phyloP scores from a whole-genome alignment of 2,329 filamentous ascomycete genomes.

The Cladobotryum mycophilum region DNA sequence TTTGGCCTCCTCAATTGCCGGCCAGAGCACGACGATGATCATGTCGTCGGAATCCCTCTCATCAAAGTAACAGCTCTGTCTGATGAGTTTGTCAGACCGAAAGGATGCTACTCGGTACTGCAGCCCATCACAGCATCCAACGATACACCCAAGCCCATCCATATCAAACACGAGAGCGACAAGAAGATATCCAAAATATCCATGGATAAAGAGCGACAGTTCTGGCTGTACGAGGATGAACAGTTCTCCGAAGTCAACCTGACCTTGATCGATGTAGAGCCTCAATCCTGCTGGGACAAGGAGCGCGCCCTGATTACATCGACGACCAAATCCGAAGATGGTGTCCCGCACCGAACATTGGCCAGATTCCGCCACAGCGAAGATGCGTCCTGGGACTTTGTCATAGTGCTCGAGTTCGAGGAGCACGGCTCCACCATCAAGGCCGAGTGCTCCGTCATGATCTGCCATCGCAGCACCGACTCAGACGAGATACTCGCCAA shows the following conservation, averaged over 20 bases:
- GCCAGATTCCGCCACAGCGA: not conserved
- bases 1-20: constrained; percentile 10
- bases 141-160: not conserved
- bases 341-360: not conserved
- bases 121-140: not conserved
- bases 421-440: not conserved
- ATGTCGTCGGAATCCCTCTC: constrained; percentile 7
- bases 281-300: constrained; percentile 5
- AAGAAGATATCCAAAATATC: not conserved
- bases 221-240: constrained; percentile 1
- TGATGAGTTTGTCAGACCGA: constrained; percentile 6
- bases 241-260: constrained; percentile 1
- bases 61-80: not conserved
- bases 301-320: not conserved
- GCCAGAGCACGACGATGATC: not conserved
- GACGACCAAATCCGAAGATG: not conserved
- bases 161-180: constrained; percentile 2
- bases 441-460: constrained; percentile 1
- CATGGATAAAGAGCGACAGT: not conserved
- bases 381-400: not conserved
- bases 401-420: constrained; percentile 4
- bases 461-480: not conserved
- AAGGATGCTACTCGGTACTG: not conserved
- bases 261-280: not conserved
- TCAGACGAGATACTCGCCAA: not conserved